Conservation (phyloP, 306 rosid genomes). For the Medicago truncatula region DNA sequence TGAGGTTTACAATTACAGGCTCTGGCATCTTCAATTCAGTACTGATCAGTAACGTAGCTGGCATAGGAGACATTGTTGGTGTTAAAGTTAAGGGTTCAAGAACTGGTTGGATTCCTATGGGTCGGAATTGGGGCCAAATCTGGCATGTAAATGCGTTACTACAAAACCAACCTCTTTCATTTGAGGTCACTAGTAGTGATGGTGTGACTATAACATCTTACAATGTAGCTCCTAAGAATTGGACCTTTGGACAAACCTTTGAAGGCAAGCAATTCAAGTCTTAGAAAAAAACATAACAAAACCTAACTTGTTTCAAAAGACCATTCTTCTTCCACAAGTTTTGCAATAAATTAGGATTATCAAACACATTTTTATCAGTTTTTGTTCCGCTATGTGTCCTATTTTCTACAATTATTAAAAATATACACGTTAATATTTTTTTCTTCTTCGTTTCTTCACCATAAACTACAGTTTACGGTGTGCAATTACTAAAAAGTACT, state of each 20-base stretch:
- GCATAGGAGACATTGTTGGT: slow-evolving; percentile 72
- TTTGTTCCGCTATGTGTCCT: neutral
- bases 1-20: slow-evolving; percentile 66
- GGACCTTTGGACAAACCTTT: slow-evolving; percentile 91
- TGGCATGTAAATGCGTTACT: slow-evolving; percentile 88
- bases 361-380: neutral
- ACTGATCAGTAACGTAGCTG: slow-evolving; percentile 78
- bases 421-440: no score
- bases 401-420: neutral
- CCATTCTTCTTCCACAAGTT: neutral
- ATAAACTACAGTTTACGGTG: no score
- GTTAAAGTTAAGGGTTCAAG: slow-evolving; percentile 87
- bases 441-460: no score
- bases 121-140: slow-evolving; percentile 95
- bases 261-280: slow-evolving; percentile 81
- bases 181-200: slow-evolving; percentile 77
- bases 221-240: slow-evolving; percentile 78
- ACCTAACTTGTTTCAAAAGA: slow-evolving; percentile 13
- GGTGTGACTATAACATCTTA: slow-evolving; percentile 73
- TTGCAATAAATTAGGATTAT: neutral
- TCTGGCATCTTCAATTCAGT: slow-evolving; percentile 77
- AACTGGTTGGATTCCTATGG: slow-evolving; percentile 98
- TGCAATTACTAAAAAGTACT: no score
- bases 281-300: slow-evolving; percentile 36
- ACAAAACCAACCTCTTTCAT: slow-evolving; percentile 85